These are phyloP conservation scores for Colletotrichum nymphaeae DNA, from an alignment of 2,329 filamentous ascomycete genomes.

Conservation along the genomic window DNA sequence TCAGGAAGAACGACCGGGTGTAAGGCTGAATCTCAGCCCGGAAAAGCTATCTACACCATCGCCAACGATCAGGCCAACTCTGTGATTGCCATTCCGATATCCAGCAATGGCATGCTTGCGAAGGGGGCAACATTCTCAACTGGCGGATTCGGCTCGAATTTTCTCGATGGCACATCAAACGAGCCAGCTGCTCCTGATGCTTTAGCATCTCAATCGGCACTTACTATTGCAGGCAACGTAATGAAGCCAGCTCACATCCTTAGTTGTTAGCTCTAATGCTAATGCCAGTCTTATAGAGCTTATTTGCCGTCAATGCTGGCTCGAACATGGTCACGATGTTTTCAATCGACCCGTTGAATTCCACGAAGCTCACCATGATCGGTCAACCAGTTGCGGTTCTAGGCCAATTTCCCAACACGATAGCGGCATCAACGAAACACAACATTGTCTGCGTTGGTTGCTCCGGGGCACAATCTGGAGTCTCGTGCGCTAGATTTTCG, in stretches of 20 bases:
- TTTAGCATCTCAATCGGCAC: slow-evolving; percentile 60
- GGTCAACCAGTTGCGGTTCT: slow-evolving; percentile 55
- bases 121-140: slow-evolving; percentile 55
- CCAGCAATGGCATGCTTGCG: slow-evolving; percentile 57
- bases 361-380: slow-evolving; percentile 56
- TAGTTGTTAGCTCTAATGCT: background rate
- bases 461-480: slow-evolving; percentile 55
- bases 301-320: slow-evolving; percentile 68
- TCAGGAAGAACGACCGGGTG: background rate
- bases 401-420: slow-evolving; percentile 64
- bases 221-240: slow-evolving; percentile 63
- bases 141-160: slow-evolving; percentile 57
- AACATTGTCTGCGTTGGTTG: slow-evolving; percentile 59
- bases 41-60: slow-evolving; percentile 63
- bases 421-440: slow-evolving; percentile 57
- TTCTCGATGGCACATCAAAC: slow-evolving; percentile 50
- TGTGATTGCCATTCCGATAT: slow-evolving; percentile 62
- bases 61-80: slow-evolving; percentile 63
- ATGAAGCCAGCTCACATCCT: slow-evolving; percentile 27
- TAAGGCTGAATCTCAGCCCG: background rate
- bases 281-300: slow-evolving; percentile 45
- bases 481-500: slow-evolving; percentile 56
- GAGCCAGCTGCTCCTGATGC: slow-evolving; percentile 59
- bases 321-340: slow-evolving; percentile 65
- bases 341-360: slow-evolving; percentile 51